Evolutionary conservation across 2,329 filamentous ascomycete genomes (phyloP).

Genomic region (Hypoxylon sp.): DNA sequence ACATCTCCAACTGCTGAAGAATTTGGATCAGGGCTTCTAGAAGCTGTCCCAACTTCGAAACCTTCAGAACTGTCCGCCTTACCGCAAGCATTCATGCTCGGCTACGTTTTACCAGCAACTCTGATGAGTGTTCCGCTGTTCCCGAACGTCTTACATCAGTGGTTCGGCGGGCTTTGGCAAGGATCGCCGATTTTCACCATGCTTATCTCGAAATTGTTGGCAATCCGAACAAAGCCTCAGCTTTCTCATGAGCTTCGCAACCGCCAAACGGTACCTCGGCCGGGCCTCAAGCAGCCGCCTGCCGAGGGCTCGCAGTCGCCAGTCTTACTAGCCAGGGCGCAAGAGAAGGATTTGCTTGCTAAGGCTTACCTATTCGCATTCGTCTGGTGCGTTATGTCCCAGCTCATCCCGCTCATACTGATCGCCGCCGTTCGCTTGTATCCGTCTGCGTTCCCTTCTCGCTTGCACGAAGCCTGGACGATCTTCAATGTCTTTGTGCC

Average conservation of each 20-base stretch:
- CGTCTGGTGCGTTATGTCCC: conserved; percentile 32
- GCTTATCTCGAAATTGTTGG: conserved; percentile 32
- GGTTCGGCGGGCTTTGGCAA: conserved; percentile 43
- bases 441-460: conserved; percentile 27
- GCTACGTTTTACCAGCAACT: conserved; percentile 35
- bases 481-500: conserved; percentile 36
- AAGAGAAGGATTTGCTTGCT: conserved; percentile 26
- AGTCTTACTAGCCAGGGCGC: not conserved
- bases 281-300: conserved; percentile 9
- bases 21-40: conserved; percentile 18
- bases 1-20: conserved; percentile 30
- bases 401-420: conserved; percentile 27
- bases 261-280: conserved; percentile 6
- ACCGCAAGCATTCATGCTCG: conserved; percentile 29
- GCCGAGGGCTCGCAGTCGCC: conserved; percentile 21
- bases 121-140: conserved; percentile 39
- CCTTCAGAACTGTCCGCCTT: conserved; percentile 21
- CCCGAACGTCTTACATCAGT: conserved; percentile 37
- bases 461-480: conserved; percentile 24
- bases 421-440: conserved; percentile 23
- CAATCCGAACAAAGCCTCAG: conserved; percentile 3
- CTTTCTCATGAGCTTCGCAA: conserved; percentile 10
- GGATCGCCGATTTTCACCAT: conserved; percentile 38
- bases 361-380: conserved; percentile 39
- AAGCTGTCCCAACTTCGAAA: conserved; percentile 18